Evolutionary conservation across 2,329 filamentous ascomycete genomes (phyloP).

Genomic region (Beauveria australis): DNA sequence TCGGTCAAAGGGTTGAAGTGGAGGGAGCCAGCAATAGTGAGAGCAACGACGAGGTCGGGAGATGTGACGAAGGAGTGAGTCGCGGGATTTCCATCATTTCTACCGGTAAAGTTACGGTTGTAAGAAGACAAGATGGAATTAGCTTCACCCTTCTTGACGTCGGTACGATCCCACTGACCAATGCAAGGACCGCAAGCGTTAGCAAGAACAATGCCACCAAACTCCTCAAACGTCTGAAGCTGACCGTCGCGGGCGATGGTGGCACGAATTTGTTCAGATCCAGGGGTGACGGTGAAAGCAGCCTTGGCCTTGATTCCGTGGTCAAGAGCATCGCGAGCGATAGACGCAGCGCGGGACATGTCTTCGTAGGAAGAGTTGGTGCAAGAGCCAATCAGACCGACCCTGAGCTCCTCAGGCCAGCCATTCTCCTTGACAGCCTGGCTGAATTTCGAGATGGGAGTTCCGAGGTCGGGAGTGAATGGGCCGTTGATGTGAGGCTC

Average conservation of each 20-base stretch:
- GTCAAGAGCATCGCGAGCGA: slow-evolving; percentile 81
- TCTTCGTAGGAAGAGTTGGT: slow-evolving; percentile 85
- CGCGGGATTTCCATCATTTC: slow-evolving; percentile 92
- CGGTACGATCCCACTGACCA: slow-evolving; percentile 88
- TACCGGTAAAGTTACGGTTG: slow-evolving; percentile 99
- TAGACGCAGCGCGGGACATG: slow-evolving; percentile 88
- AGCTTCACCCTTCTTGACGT: slow-evolving; percentile 88
- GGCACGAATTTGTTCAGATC: slow-evolving; percentile 92
- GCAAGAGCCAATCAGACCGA: slow-evolving; percentile 95
- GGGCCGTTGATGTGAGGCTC: slow-evolving; percentile 98
- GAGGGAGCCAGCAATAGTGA: slow-evolving; percentile 74
- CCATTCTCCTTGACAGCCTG: slow-evolving; percentile 87
- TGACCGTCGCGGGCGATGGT: slow-evolving; percentile 88
- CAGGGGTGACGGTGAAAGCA: slow-evolving; percentile 89
- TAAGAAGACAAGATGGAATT: slow-evolving; percentile 99
- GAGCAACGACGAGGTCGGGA: slow-evolving; percentile 79
- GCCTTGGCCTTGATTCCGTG: slow-evolving; percentile 93
- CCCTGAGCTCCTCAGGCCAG: slow-evolving; percentile 96
- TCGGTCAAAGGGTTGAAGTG: slow-evolving; percentile 96
- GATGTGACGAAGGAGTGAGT: slow-evolving; percentile 92
- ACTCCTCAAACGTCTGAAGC: slow-evolving; percentile 90
- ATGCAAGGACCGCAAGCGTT: slow-evolving; percentile 93
- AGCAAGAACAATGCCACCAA: slow-evolving; percentile 87
- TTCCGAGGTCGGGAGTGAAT: slow-evolving; percentile 96
- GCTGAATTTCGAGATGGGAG: slow-evolving; percentile 95